phyloP scores from a whole-genome alignment of 805 yeast genomes.

The Wickerhamiella galacta region DNA sequence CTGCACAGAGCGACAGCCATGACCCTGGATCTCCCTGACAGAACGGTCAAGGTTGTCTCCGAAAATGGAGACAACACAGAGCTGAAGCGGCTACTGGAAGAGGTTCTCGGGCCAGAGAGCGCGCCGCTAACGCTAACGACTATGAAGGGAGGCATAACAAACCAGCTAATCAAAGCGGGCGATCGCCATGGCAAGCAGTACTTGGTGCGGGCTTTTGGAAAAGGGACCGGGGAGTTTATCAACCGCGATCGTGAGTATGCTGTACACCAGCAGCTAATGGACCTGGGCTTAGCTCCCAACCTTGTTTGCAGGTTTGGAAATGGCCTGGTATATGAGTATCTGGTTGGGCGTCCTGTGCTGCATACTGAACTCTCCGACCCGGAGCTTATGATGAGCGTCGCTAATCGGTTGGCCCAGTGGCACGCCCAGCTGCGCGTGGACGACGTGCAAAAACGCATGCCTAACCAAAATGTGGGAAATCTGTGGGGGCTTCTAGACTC shows the following conservation, averaged over 20 bases:
- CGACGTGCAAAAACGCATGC: conserved; percentile 19
- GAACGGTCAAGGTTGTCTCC: neutral
- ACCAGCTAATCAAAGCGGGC: conserved; percentile 19
- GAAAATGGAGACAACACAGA: neutral
- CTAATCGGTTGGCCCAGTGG: conserved; percentile 56
- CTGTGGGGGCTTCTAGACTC: conserved; percentile 44
- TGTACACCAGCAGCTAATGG: conserved; percentile 45
- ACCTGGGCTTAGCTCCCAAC: conserved; percentile 48
- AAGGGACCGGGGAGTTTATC: conserved; percentile 53
- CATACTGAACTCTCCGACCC: conserved; percentile 36
- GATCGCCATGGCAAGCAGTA: conserved; percentile 9
- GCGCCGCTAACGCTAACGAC: conserved; percentile 11
- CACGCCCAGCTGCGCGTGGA: conserved; percentile 29
- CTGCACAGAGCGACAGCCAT: too few relatives aligned
- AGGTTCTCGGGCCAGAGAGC: neutral
- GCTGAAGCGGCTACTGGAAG: neutral
- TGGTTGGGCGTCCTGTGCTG: conserved; percentile 45
- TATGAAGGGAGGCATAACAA: conserved; percentile 26
- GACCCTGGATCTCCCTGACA: conserved; percentile 3
- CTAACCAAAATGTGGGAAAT: conserved; percentile 21
- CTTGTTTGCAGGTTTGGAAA: conserved; percentile 52
- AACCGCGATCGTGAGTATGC: conserved; percentile 62
- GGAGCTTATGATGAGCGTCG: conserved; percentile 37
- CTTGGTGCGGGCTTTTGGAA: conserved; percentile 56
- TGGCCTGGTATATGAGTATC: conserved; percentile 55